These are phyloP conservation scores for Onygena corvina DNA, from an alignment of 2,329 filamentous ascomycete species.

Conservation along the genomic window DNA sequence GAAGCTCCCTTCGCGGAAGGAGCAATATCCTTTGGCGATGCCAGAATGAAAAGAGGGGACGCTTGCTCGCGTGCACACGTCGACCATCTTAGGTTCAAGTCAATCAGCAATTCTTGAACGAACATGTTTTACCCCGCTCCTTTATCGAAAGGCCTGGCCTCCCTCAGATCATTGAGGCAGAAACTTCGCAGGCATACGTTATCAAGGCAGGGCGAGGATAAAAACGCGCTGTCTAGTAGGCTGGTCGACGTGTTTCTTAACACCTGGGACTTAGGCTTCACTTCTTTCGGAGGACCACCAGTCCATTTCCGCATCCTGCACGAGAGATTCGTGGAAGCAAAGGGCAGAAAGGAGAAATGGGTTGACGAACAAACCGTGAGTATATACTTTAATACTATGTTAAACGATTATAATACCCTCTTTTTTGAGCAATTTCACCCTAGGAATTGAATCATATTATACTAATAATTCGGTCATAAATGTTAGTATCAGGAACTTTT, in stretches of 20 bases:
- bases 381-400: neutral
- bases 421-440: no score
- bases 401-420: neutral
- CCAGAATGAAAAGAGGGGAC: neutral
- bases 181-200: neutral
- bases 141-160: neutral
- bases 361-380: slow-evolving; percentile 55
- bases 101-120: neutral
- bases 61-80: neutral
- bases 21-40: no score
- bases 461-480: neutral
- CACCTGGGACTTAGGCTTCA: slow-evolving; percentile 53
- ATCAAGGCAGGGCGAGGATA: neutral
- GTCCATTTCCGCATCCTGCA: slow-evolving; percentile 60
- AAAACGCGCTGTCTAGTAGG: slow-evolving; percentile 16
- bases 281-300: slow-evolving; percentile 54
- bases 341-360: slow-evolving; percentile 43
- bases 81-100: no score
- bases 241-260: slow-evolving; percentile 26
- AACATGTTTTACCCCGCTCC: neutral
- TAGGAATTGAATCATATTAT: no score
- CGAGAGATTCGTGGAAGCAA: slow-evolving; percentile 46
- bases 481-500: slow-evolving; percentile 59
- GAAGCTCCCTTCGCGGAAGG: neutral
- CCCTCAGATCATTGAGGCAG: neutral